A percentile compares a stretch with the other conserved stretches of the same genome.
Conservation (phyloP, 106 monocot species). For the Phalaenopsis aphrodite region DNA sequence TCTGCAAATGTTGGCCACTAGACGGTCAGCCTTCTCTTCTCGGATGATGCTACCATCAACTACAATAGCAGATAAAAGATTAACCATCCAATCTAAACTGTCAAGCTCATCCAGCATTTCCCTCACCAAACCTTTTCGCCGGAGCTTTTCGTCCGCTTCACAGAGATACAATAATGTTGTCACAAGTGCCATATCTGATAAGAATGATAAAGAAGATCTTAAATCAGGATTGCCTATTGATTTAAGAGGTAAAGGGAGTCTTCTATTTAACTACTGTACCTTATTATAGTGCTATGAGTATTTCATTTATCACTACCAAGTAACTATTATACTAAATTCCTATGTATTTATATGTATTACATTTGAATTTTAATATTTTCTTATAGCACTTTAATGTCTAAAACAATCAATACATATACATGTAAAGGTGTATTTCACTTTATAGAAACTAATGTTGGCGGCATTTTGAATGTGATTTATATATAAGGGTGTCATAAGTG, state of each 20-base stretch:
- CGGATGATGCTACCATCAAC: neutral
- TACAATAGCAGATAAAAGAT: neutral
- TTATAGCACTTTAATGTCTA: no score
- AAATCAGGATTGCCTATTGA: slow-evolving; percentile 3
- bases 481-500: no score
- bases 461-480: no score
- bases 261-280: neutral
- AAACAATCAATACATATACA: no score
- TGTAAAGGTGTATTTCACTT: no score
- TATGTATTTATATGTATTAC: no score
- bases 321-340: no score
- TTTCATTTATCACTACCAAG: no score
- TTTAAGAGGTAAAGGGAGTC: slow-evolving; percentile 8
- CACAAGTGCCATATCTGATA: neutral
- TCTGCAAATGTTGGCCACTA: neutral
- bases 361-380: no score
- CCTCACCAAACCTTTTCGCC: neutral
- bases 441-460: no score
- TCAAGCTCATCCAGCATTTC: slow-evolving; percentile 2
- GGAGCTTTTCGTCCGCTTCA: neutral
- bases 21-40: neutral
- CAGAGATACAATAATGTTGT: neutral
- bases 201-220: neutral
- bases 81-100: neutral
- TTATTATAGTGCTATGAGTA: neutral